A percentile compares a stretch with the other conserved stretches of the same genome.
Evolutionary conservation across 306 rosid species (phyloP).

Genomic region (Acacia melanoxylon): DNA sequence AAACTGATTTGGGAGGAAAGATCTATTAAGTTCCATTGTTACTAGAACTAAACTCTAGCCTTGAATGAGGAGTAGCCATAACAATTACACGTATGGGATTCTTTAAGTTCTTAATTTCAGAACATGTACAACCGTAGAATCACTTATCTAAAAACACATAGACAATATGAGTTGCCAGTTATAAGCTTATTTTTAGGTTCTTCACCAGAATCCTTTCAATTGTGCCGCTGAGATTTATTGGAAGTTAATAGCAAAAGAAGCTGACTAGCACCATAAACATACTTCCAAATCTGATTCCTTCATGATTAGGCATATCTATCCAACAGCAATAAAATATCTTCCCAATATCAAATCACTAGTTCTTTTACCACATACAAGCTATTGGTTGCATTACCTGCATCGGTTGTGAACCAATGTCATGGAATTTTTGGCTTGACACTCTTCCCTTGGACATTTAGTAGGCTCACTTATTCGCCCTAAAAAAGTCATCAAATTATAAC

Average conservation of each 20-base stretch:
- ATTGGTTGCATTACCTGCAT: slow-evolving; percentile 62
- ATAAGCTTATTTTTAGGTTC: neutral
- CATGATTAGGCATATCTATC: neutral
- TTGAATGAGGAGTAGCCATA: neutral
- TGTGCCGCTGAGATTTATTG: neutral
- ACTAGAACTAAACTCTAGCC: slow-evolving; percentile 17
- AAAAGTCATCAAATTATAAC: slow-evolving; percentile 19
- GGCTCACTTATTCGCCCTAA: slow-evolving; percentile 86
- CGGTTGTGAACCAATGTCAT: slow-evolving; percentile 93
- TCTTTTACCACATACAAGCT: neutral
- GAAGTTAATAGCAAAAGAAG: neutral
- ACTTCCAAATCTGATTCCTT: neutral
- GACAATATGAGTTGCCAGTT: neutral
- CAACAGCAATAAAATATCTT: neutral
- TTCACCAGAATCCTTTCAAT: neutral
- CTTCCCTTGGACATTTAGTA: slow-evolving; percentile 73
- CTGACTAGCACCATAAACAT: neutral
- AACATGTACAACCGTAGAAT: neutral
- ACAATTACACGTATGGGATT: neutral
- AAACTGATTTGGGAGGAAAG: slow-evolving; percentile 54
- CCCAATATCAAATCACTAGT: slow-evolving; percentile 2
- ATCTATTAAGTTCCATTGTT: slow-evolving; percentile 12
- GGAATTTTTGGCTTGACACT: slow-evolving; percentile 87
- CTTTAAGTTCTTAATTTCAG: slow-evolving; percentile 3
- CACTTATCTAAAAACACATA: neutral